Percentiles rank a stretch among this genome's conserved stretches.
These are phyloP conservation scores for Favolaschia claudopus DNA, from an alignment of 768 basidiomycete species.

Conservation along the genomic window DNA sequence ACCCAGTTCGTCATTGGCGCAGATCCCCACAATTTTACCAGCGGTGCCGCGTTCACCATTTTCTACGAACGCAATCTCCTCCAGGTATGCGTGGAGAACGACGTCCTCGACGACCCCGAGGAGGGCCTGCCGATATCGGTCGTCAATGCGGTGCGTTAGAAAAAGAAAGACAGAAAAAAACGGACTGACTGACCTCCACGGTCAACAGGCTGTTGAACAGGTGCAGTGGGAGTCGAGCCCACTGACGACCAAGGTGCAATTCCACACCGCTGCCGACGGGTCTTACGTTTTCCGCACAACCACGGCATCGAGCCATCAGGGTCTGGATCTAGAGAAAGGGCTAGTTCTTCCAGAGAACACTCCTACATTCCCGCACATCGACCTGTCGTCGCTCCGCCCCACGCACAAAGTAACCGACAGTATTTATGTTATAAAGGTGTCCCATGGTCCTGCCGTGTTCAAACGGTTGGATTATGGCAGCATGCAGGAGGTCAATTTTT, in stretches of 20 bases:
- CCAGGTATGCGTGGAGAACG: background rate
- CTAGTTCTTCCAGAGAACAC: background rate
- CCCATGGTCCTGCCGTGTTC: background rate
- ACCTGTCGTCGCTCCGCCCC: background rate
- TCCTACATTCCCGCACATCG: background rate
- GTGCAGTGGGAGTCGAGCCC: background rate
- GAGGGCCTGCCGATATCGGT: background rate
- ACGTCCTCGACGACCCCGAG: background rate
- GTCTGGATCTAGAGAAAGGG: too few species aligned
- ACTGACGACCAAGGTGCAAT: background rate
- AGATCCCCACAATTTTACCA: background rate
- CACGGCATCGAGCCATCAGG: background rate
- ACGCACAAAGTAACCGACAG: background rate
- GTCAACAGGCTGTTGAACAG: background rate
- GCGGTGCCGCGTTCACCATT: background rate
- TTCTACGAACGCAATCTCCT: background rate
- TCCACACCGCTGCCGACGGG: background rate
- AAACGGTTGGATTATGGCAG: background rate
- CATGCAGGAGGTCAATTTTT: background rate
- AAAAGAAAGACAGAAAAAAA: background rate
- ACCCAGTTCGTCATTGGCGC: background rate
- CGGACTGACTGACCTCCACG: background rate
- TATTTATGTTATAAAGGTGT: background rate
- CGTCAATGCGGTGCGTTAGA: background rate
- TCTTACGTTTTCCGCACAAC: background rate